phyloP scores from a whole-genome alignment of 495 filamentous ascomycete genomes.

The Trichoderma reesei region DNA sequence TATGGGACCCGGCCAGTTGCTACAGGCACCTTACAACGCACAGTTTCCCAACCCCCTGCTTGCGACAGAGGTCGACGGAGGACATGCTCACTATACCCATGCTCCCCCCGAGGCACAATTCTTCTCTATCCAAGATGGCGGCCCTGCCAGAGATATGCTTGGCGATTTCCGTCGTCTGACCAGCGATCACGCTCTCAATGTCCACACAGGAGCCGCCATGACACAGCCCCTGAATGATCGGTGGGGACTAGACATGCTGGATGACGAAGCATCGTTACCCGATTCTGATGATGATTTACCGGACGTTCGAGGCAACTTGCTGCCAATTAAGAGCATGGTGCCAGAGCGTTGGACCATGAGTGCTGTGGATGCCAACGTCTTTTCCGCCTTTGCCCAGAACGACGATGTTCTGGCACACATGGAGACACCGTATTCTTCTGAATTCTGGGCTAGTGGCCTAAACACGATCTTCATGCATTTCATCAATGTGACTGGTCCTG shows the following conservation, averaged over 20 bases:
- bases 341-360: conserved; percentile 25
- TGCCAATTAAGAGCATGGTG: conserved; percentile 14
- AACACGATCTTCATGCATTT: conserved; percentile 89
- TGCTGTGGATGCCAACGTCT: conserved; percentile 28
- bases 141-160: not conserved
- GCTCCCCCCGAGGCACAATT: not conserved
- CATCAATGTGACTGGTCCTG: conserved; percentile 78
- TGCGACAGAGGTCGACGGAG: not conserved
- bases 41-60: conserved; percentile 1
- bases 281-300: conserved; percentile 42
- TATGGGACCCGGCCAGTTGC: not conserved
- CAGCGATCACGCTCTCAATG: not conserved
- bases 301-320: not conserved
- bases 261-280: conserved; percentile 54
- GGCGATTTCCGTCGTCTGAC: not conserved
- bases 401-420: conserved; percentile 72
- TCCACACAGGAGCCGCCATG: not conserved
- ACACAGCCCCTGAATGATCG: conserved; percentile 14
- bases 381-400: conserved; percentile 30
- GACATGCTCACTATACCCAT: not conserved
- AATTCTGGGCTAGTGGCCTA: conserved; percentile 71
- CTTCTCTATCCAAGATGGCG: not conserved
- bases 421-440: conserved; percentile 64
- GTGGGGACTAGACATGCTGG: conserved; percentile 40
- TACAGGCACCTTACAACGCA: not conserved